Conservation (phyloP, 345 rosid species). For the Corchorus olitorius region DNA sequence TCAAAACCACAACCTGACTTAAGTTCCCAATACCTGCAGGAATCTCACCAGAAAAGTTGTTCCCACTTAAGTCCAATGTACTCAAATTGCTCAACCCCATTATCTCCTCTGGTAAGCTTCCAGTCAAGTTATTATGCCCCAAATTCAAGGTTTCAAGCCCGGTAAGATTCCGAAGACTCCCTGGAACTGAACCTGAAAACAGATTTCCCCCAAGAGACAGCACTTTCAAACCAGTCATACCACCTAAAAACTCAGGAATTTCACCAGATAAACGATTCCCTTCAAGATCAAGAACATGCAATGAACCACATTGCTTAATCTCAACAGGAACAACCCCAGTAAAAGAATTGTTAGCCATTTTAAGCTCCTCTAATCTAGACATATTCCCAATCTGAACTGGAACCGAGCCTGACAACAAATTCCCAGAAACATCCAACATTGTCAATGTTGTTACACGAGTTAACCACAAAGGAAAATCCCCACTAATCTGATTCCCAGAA, state of each 20-base stretch:
- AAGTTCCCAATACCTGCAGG: constrained; percentile 59
- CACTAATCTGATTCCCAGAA: constrained; percentile 52
- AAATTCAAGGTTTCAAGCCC: constrained; percentile 58
- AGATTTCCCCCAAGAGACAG: constrained; percentile 64
- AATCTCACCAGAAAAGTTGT: constrained; percentile 57
- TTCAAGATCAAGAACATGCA: constrained; percentile 64
- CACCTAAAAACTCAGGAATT: constrained; percentile 66
- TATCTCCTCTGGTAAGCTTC: constrained; percentile 65
- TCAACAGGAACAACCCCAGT: constrained; percentile 58
- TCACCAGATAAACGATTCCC: constrained; percentile 65
- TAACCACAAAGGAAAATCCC: constrained; percentile 72
- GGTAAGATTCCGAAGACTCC: constrained; percentile 44
- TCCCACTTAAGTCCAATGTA: constrained; percentile 67
- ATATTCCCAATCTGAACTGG: constrained; percentile 65
- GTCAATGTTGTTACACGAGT: constrained; percentile 43
- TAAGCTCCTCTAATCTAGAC: constrained; percentile 56
- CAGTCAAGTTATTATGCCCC: constrained; percentile 56
- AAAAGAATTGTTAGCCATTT: constrained; percentile 71
- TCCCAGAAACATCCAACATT: constrained; percentile 69
- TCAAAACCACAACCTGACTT: constrained; percentile 45
- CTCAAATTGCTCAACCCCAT: constrained; percentile 59
- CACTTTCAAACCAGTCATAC: constrained; percentile 54
- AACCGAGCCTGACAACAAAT: constrained; percentile 62
- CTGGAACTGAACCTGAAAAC: constrained; percentile 71
- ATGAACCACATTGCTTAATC: constrained; percentile 63